Conservation (phyloP, 352 stramenopile genomes). For the Pythium periplocum region DNA sequence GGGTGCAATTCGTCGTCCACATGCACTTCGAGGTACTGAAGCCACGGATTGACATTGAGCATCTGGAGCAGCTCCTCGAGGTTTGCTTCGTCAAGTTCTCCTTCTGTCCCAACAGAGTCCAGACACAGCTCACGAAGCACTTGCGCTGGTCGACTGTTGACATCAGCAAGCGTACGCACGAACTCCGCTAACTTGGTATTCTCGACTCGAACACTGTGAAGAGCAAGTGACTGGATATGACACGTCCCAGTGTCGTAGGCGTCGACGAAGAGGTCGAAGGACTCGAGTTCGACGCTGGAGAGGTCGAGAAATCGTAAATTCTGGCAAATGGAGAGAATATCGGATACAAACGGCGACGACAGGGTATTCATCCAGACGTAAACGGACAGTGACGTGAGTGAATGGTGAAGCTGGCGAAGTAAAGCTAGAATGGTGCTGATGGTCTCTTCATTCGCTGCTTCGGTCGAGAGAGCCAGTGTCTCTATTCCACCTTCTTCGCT, state of each 20-base stretch:
- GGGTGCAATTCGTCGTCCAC: neutral
- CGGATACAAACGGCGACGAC: neutral
- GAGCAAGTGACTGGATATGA: conserved; percentile 7
- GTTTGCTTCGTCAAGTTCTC: conserved; percentile 2
- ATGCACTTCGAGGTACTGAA: conserved; percentile 8
- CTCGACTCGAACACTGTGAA: conserved; percentile 5
- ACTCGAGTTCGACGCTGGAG: conserved; percentile 9
- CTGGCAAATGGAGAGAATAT: neutral
- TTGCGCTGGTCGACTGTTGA: neutral
- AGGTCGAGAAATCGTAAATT: conserved; percentile 9
- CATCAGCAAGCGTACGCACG: conserved; percentile 2
- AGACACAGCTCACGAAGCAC: conserved; percentile 7
- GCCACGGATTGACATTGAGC: neutral
- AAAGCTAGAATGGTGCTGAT: conserved; percentile 1
- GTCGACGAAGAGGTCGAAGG: conserved; percentile 12
- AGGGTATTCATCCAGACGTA: conserved; percentile 5
- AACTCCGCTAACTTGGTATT: conserved; percentile 5
- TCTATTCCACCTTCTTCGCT: neutral
- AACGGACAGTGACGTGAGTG: conserved; percentile 2
- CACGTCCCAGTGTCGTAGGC: conserved; percentile 7
- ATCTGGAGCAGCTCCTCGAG: conserved; percentile 6
- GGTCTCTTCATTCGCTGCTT: conserved; percentile 1
- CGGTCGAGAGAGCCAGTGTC: conserved; percentile 2
- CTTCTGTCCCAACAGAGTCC: conserved; percentile 1
- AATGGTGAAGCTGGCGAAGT: neutral